These are phyloP conservation scores for Haplosporangium sp. DNA, from an alignment of 371 early-diverging fungal species.

Conservation along the genomic window DNA sequence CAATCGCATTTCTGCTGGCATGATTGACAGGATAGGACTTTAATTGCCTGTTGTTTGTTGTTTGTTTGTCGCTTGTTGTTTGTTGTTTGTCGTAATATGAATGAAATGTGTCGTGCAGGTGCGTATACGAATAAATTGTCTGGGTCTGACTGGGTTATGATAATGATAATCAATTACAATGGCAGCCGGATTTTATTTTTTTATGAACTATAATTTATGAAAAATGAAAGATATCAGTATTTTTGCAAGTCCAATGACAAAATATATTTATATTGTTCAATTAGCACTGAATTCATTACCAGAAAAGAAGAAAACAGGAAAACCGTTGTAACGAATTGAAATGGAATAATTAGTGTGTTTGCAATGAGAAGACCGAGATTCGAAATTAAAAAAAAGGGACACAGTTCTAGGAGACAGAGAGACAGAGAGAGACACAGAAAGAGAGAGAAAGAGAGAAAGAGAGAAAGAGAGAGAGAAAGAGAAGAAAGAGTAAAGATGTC, in stretches of 20 bases:
- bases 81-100: too few species aligned
- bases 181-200: background rate
- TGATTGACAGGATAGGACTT: constrained; percentile 3
- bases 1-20: constrained; percentile 49
- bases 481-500: too few species aligned
- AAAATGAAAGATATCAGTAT: background rate
- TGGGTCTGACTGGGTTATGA: background rate
- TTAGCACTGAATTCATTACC: too few species aligned
- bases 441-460: background rate
- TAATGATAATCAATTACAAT: background rate
- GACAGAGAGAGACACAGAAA: background rate
- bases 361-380: background rate
- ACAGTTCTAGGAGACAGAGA: constrained; percentile 2
- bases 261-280: too few species aligned
- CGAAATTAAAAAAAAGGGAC: background rate
- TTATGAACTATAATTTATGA: background rate
- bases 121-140: too few species aligned
- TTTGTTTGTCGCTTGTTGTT: too few species aligned
- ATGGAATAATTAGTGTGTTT: background rate
- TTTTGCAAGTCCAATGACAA: too few species aligned
- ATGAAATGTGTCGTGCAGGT: too few species aligned
- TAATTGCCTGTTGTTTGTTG: too few species aligned
- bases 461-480: constrained; percentile 10
- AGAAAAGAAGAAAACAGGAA: too few species aligned
- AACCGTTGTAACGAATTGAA: too few species aligned